These are phyloP conservation scores for Phlebiopsis gigantea DNA, from an alignment of 768 basidiomycete genomes.

Conservation along the genomic window DNA sequence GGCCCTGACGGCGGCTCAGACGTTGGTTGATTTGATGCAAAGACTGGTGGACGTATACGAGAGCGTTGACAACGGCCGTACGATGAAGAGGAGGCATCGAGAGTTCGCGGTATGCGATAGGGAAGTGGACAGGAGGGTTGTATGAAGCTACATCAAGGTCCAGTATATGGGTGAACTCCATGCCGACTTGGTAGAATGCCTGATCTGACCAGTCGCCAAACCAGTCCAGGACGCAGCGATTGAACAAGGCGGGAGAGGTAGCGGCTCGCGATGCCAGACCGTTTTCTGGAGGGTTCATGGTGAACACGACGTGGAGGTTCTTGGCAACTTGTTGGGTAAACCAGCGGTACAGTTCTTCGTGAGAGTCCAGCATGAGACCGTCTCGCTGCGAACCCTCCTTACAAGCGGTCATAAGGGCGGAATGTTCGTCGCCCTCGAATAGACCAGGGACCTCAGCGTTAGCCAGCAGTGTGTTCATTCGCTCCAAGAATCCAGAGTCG, in stretches of 20 bases:
- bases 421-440: slow-evolving; percentile 99
- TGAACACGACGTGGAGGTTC: slow-evolving; percentile 98
- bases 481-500: slow-evolving; percentile 96
- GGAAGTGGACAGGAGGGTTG: slow-evolving; percentile 76
- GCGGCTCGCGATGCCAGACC: slow-evolving; percentile 94
- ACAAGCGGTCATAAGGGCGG: slow-evolving; percentile 97
- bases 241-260: slow-evolving; percentile 96
- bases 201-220: slow-evolving; percentile 99
- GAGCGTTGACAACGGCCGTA: slow-evolving; percentile 85
- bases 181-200: slow-evolving; percentile 95
- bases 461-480: slow-evolving; percentile 99
- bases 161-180: slow-evolving; percentile 92
- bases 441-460: slow-evolving; percentile 99
- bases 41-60: slow-evolving; percentile 88
- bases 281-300: slow-evolving; percentile 97
- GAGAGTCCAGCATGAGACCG: slow-evolving; percentile 96
- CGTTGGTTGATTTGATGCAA: slow-evolving; percentile 86
- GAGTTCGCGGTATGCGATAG: slow-evolving; percentile 81
- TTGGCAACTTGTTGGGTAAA: slow-evolving; percentile 98
- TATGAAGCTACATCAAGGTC: slow-evolving; percentile 89
- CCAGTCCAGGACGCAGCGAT: slow-evolving; percentile 99
- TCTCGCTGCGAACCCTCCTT: slow-evolving; percentile 99
- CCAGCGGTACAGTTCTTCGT: slow-evolving; percentile 97
- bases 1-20: slow-evolving; percentile 88
- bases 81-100: slow-evolving; percentile 86